Conservation (phyloP, 2,329 filamentous ascomycete species). For the Xylariaceae sp. region DNA sequence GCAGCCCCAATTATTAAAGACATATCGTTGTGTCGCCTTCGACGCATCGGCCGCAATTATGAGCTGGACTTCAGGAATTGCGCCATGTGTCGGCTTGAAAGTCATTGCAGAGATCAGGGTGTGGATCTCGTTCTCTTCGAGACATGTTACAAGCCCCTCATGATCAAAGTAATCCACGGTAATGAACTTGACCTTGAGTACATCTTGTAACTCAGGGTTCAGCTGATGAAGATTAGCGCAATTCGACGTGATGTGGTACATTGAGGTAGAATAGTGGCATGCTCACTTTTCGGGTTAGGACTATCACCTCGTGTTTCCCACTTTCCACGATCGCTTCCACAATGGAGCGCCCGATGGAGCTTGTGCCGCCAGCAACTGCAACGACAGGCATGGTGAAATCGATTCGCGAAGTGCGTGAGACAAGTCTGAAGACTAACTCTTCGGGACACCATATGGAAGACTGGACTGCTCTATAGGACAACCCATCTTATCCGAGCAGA, state of each 20-base stretch:
- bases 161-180: conserved; percentile 2
- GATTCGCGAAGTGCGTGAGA: not conserved
- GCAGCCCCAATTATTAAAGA: conserved; percentile 9
- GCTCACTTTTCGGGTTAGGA: conserved; percentile 6
- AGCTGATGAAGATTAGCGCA: conserved; percentile 1
- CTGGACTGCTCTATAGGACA: not conserved
- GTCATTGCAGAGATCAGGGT: conserved; percentile 9
- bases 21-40: conserved; percentile 6
- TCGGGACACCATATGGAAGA: not conserved
- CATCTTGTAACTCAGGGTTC: conserved; percentile 5
- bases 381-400: conserved; percentile 5
- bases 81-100: not conserved
- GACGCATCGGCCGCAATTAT: conserved; percentile 7
- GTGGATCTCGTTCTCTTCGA: conserved; percentile 9
- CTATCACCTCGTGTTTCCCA: conserved; percentile 7
- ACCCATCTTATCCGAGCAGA: not conserved
- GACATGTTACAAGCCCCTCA: not conserved
- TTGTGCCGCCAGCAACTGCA: conserved; percentile 6
- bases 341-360: conserved; percentile 7
- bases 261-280: not conserved
- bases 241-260: not conserved
- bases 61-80: conserved; percentile 5
- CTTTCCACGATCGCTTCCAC: conserved; percentile 6
- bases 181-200: conserved; percentile 2
- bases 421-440: not conserved